phyloP scores from a whole-genome alignment of 2,329 filamentous ascomycete species.

The Colletotrichum gloeosporioides region DNA sequence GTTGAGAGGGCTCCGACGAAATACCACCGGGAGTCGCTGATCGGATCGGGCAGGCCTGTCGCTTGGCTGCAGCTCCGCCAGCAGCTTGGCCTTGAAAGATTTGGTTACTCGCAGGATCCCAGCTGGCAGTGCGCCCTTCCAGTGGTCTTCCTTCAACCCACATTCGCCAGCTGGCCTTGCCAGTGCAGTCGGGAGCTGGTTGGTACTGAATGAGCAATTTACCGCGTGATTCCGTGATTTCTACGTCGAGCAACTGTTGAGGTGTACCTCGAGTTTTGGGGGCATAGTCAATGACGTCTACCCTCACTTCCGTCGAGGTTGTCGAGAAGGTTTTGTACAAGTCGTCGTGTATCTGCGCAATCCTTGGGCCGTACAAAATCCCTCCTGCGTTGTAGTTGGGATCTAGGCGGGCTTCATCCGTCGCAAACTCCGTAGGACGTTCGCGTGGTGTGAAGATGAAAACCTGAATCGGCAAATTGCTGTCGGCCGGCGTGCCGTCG shows the following conservation, averaged over 20 bases:
- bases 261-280: background rate
- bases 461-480: background rate
- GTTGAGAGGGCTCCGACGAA: background rate
- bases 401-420: background rate
- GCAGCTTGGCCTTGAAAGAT: background rate
- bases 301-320: background rate
- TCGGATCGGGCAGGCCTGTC: background rate
- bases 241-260: rapidly evolving
- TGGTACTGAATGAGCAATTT: background rate
- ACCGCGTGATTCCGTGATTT: background rate
- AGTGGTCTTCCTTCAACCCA: slow-evolving; percentile 28
- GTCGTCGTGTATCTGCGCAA: rapidly evolving
- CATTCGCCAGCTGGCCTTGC: background rate
- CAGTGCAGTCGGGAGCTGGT: background rate
- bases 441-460: background rate
- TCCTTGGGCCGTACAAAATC: background rate
- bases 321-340: background rate
- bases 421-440: no score
- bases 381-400: background rate
- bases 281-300: background rate
- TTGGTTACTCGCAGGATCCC: background rate
- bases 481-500: background rate
- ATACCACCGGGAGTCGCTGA: background rate
- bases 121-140: slow-evolving; percentile 22
- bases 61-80: background rate